These are phyloP conservation scores for Cryptococcus amylolentus DNA, from an alignment of 1,284 basidiomycete species.

Conservation along the genomic window DNA sequence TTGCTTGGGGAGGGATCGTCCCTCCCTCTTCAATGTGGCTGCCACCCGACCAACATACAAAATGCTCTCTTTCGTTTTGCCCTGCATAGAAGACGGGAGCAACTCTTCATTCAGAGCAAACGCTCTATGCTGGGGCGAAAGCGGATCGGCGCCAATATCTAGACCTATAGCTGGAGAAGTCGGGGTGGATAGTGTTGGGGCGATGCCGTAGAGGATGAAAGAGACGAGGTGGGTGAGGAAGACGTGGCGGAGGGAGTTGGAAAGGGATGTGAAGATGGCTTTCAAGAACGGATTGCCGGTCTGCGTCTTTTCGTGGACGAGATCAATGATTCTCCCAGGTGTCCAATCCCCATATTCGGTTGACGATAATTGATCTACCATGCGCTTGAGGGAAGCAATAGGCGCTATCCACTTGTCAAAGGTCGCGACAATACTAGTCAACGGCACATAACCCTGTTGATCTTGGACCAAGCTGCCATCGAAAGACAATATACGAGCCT, in stretches of 20 bases:
- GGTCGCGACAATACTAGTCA: conserved; percentile 71
- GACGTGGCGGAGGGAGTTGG: conserved; percentile 67
- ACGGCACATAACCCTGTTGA: conserved; percentile 65
- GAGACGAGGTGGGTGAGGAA: conserved; percentile 74
- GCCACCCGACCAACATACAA: conserved; percentile 82
- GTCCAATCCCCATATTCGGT: conserved; percentile 51
- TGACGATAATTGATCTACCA: conserved; percentile 58
- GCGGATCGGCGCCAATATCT: conserved; percentile 53
- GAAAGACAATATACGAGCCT: conserved; percentile 67
- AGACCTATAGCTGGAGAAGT: conserved; percentile 58
- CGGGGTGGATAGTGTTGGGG: conserved; percentile 51
- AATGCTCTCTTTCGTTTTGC: conserved; percentile 71
- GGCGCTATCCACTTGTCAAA: conserved; percentile 83
- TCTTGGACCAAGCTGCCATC: conserved; percentile 69
- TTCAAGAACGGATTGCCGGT: conserved; percentile 72
- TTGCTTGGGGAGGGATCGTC: conserved; percentile 65
- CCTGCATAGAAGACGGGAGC: conserved; percentile 68
- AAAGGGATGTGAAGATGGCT: conserved; percentile 64
- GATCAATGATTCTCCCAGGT: conserved; percentile 72
- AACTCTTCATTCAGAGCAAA: conserved; percentile 58
- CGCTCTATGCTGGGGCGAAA: conserved; percentile 31
- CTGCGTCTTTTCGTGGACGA: conserved; percentile 63
- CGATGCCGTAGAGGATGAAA: conserved; percentile 71
- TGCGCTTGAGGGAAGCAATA: conserved; percentile 61
- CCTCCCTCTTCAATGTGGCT: conserved; percentile 73